phyloP scores from a whole-genome alignment of 805 yeast genomes.

The Schwanniomyces sp. region DNA sequence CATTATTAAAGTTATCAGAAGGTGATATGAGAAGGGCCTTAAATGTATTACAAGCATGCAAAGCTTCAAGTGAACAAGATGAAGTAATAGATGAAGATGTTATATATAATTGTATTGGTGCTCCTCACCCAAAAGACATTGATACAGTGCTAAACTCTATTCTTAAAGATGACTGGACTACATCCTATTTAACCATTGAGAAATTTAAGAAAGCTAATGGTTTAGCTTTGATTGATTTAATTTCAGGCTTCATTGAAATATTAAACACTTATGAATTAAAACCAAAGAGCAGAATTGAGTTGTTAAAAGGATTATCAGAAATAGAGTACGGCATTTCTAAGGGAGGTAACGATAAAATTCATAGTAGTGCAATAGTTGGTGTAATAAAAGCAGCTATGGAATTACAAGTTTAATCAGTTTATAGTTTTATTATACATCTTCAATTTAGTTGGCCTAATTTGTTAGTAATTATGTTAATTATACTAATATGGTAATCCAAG shows the following conservation, averaged over 20 bases:
- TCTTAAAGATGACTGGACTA: conserved; percentile 84
- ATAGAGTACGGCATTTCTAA: conserved; percentile 87
- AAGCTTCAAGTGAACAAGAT: conserved; percentile 57
- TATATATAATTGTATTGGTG: conserved; percentile 94
- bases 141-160: conserved; percentile 74
- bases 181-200: conserved; percentile 66
- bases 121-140: conserved; percentile 87
- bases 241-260: conserved; percentile 72
- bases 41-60: conserved; percentile 92
- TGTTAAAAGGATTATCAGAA: conserved; percentile 75
- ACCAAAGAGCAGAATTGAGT: conserved; percentile 57
- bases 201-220: conserved; percentile 73
- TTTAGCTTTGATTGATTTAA: conserved; percentile 82
- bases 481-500: not conserved
- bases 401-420: conserved; percentile 8
- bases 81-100: conserved; percentile 64
- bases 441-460: not conserved
- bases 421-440: not conserved
- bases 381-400: conserved; percentile 72
- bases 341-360: conserved; percentile 91
- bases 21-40: conserved; percentile 98
- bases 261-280: conserved; percentile 68
- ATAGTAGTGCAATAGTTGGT: conserved; percentile 87
- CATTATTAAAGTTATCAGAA: conserved; percentile 70
- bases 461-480: not conserved